Evolutionary conservation across 2,329 filamentous ascomycete genomes (phyloP).

Genomic region (Xylaria arbuscula): DNA sequence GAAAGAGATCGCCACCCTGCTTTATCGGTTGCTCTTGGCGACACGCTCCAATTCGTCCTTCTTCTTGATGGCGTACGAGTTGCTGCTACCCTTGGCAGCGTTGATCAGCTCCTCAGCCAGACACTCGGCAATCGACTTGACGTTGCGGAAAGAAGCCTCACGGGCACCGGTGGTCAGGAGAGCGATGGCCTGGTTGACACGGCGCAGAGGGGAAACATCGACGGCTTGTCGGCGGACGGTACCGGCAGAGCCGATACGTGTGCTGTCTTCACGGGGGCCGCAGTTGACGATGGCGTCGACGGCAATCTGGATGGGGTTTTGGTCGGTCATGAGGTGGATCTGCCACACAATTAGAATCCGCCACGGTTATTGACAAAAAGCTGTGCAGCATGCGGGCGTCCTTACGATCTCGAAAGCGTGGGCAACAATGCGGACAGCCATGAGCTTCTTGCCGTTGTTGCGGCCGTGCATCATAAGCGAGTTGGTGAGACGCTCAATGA

Average conservation of each 20-base stretch:
- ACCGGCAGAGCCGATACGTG: slow-evolving; percentile 98
- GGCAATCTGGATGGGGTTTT: slow-evolving; percentile 99
- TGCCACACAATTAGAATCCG: slow-evolving; percentile 54
- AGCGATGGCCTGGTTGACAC: slow-evolving; percentile 99
- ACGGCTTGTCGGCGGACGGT: slow-evolving; percentile 99
- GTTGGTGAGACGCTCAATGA: slow-evolving; percentile 99
- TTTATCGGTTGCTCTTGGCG: slow-evolving; percentile 99
- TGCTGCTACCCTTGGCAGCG: slow-evolving; percentile 99
- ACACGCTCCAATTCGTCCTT: slow-evolving; percentile 99
- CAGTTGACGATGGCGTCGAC: slow-evolving; percentile 99
- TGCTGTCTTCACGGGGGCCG: slow-evolving; percentile 99
- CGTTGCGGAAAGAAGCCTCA: slow-evolving; percentile 99
- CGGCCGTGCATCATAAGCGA: slow-evolving; percentile 99
- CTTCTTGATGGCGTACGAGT: slow-evolving; percentile 99
- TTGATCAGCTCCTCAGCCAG: slow-evolving; percentile 99
- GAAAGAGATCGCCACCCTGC: slow-evolving; percentile 48
- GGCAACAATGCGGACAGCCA: slow-evolving; percentile 98
- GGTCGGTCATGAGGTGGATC: slow-evolving; percentile 99
- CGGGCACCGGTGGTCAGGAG: slow-evolving; percentile 99
- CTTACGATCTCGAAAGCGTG: slow-evolving; percentile 99
- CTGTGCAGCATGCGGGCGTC: slow-evolving; percentile 48
- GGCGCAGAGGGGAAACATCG: slow-evolving; percentile 99
- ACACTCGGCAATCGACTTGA: slow-evolving; percentile 99
- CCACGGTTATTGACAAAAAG: slow-evolving; percentile 8
- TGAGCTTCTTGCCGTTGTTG: slow-evolving; percentile 99